Percentiles rank a stretch among this genome's conserved stretches.
Conservation (phyloP, 495 filamentous ascomycete genomes). For the Thermothielavioides terrestris region DNA sequence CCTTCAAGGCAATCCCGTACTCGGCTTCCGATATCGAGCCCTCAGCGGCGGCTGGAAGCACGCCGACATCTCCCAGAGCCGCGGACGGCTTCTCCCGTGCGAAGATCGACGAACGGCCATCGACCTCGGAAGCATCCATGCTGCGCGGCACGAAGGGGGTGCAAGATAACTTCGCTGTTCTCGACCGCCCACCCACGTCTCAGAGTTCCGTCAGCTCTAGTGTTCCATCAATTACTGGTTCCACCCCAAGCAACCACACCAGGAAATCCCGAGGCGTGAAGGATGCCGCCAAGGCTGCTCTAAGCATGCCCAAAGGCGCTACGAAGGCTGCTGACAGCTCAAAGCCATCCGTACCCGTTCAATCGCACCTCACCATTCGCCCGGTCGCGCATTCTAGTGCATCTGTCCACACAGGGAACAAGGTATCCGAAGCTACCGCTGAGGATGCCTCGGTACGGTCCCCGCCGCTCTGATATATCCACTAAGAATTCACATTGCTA, state of each 20-base stretch:
- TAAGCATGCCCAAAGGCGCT: conserved; percentile 13
- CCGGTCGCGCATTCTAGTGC: conserved; percentile 11
- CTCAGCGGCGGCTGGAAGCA: background rate
- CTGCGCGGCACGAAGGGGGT: background rate
- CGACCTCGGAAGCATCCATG: background rate
- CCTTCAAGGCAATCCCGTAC: conserved; percentile 12
- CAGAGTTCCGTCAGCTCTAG: conserved; percentile 13
- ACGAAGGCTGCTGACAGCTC: background rate
- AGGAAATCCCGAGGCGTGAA: conserved; percentile 21
- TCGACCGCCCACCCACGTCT: conserved; percentile 13
- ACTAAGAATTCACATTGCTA: background rate
- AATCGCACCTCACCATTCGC: conserved; percentile 14
- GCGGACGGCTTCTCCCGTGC: background rate
- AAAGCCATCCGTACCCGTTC: background rate
- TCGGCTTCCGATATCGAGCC: background rate
- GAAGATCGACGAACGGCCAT: background rate
- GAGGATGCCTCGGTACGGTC: background rate
- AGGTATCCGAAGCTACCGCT: background rate
- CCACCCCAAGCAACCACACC: conserved; percentile 7
- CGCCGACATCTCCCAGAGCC: background rate
- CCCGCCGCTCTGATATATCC: too few relatives aligned
- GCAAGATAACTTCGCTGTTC: background rate
- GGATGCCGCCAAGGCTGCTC: conserved; percentile 20
- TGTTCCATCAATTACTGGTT: conserved; percentile 11
- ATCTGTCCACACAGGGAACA: background rate